Conservation (phyloP, 2,329 filamentous ascomycete genomes). For the Fusarium lyarnte region DNA sequence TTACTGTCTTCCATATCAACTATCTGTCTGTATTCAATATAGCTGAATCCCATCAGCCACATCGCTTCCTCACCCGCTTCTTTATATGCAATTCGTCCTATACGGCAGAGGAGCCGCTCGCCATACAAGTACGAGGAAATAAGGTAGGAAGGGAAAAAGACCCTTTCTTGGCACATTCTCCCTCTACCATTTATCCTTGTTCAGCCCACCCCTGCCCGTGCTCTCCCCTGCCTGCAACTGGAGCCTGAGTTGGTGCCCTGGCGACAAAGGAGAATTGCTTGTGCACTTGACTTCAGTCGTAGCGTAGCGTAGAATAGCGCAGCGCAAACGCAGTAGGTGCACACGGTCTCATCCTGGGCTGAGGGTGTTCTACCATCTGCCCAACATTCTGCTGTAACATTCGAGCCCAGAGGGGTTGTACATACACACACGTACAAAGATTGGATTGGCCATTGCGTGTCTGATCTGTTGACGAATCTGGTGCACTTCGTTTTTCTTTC, state of each 20-base stretch:
- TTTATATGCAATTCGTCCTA: background rate
- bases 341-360: conserved; percentile 11
- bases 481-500: conserved; percentile 8
- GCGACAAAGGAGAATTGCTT: conserved; percentile 39
- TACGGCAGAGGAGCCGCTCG: background rate
- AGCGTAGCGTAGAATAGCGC: background rate
- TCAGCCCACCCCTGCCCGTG: conserved; percentile 11
- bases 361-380: conserved; percentile 7
- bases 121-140: conserved; percentile 14
- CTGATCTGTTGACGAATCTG: conserved; percentile 25
- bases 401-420: conserved; percentile 11
- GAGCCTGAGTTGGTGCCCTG: conserved; percentile 37
- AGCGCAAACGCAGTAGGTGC: background rate
- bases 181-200: conserved; percentile 35
- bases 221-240: conserved; percentile 36
- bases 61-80: background rate
- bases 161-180: conserved; percentile 36
- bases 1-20: background rate
- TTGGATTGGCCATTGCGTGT: conserved; percentile 23
- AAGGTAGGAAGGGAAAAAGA: conserved; percentile 12
- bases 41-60: conserved; percentile 1
- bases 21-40: background rate
- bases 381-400: conserved; percentile 24
- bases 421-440: conserved; percentile 9
- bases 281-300: conserved; percentile 14